Conservation (phyloP, 768 basidiomycete genomes). For the Cytidiella melzeri region DNA sequence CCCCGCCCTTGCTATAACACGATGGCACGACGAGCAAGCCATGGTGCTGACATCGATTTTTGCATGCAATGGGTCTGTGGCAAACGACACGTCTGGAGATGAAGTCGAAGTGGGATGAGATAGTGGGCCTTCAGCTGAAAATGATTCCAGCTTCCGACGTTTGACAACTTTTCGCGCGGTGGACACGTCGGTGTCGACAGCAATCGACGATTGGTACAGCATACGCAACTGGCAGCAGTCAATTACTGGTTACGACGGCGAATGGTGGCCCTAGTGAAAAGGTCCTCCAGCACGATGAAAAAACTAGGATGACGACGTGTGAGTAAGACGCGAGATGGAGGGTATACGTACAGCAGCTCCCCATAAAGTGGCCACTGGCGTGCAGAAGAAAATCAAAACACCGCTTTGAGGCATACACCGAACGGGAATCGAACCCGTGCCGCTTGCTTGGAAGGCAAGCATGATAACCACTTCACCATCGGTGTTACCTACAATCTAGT, state of each 20-base stretch:
- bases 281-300: not conserved
- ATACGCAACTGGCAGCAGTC: not conserved
- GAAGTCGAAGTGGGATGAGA: not conserved
- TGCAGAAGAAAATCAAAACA: not conserved
- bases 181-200: not conserved
- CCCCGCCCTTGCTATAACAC: slow-evolving; percentile 8
- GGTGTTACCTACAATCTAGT: slow-evolving; percentile 25
- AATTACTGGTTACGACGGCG: not conserved
- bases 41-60: not conserved
- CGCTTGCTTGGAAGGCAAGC: slow-evolving; percentile 78
- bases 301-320: not conserved
- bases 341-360: not conserved
- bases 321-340: not conserved
- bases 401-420: no score
- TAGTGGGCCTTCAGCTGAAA: not conserved
- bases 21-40: slow-evolving; percentile 14
- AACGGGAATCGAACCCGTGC: slow-evolving; percentile 31
- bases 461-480: slow-evolving; percentile 92
- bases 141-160: not conserved
- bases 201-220: not conserved
- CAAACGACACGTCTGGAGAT: not conserved
- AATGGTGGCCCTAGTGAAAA: not conserved
- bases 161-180: not conserved
- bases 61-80: not conserved
- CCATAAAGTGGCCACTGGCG: not conserved